Base-by-base conservation (phyloP, 2,329 filamentous ascomycete species). In the Colletotrichum melonis region DNA sequence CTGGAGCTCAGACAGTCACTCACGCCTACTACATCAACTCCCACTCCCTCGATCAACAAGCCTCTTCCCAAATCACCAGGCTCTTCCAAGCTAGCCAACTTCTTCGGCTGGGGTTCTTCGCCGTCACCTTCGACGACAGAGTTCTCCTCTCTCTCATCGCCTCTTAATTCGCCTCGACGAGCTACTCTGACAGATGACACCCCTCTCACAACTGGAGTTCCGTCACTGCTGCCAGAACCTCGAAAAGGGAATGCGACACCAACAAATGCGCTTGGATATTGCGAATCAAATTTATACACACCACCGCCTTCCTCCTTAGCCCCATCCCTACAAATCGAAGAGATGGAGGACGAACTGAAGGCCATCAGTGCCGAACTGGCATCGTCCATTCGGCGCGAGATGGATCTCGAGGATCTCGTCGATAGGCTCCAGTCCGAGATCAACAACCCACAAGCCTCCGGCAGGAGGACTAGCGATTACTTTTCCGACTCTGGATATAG, bases 401-500 rank as follows among this genome's bases (percentile, higher is more conserved):
- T 99, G 90, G 97, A 99, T 78, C 84, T 99, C 38, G 97, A 99
- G 82, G 97, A 99, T 82, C 88, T 98, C 59, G 92, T 98, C 0
- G 97, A 99, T 76, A 89, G 93, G 71, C 85, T 97, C 77, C 95
- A 98, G 81, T 86, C 91, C n/a, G 95, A 98, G 79, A 88, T 88
- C 75, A 88, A 87, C 82, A 88, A 91, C 82, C 79, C 88, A 79
- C 84, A 87, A 82, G 80, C 86, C 77, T 78, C 88, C 32, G 92
- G 90, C 75, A 93, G 93, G 81, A 90, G 96, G 74, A 97, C 94
- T 11, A 98, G 97, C 84, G 97, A 99, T 84, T 98, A 99, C 84
- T 99, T 97, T 81, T 99, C 97, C 2, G 97, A 99, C 82, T 98
- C 95, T 6, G 97, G 97, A 38, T 93, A 94, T 71, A 96, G 95